These are phyloP conservation scores for Hysterangium stoloniferum DNA, from an alignment of 768 basidiomycete genomes.

Conservation along the genomic window DNA sequence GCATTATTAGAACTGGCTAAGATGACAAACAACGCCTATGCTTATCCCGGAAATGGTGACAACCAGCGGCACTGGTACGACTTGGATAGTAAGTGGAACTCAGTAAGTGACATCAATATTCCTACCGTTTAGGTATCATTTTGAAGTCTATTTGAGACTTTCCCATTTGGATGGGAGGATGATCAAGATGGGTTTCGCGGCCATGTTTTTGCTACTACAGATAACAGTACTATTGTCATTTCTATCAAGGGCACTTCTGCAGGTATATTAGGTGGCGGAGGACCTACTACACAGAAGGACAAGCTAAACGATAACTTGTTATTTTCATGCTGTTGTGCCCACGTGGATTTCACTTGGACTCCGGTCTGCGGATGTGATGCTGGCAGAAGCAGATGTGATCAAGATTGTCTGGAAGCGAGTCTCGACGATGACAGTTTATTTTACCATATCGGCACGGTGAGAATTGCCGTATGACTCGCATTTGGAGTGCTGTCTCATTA, in stretches of 20 bases:
- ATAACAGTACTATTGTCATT: slow-evolving; percentile 81
- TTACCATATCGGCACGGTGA: slow-evolving; percentile 77
- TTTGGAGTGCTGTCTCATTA: not conserved
- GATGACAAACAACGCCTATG: slow-evolving; percentile 87
- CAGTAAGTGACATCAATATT: slow-evolving; percentile 31
- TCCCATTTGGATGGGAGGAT: slow-evolving; percentile 86
- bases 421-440: slow-evolving; percentile 79
- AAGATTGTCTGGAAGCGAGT: slow-evolving; percentile 71
- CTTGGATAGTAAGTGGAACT: slow-evolving; percentile 54
- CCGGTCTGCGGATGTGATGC: slow-evolving; percentile 86
- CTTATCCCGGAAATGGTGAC: slow-evolving; percentile 30
- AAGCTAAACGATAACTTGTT: slow-evolving; percentile 94
- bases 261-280: slow-evolving; percentile 60
- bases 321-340: slow-evolving; percentile 93
- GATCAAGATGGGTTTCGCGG: slow-evolving; percentile 88
- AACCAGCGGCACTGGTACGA: slow-evolving; percentile 70
- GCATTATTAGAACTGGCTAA: slow-evolving; percentile 73
- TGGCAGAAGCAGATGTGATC: slow-evolving; percentile 68
- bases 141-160: slow-evolving; percentile 32
- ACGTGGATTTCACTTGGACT: slow-evolving; percentile 91
- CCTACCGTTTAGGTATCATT: not conserved
- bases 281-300: slow-evolving; percentile 81
- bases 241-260: slow-evolving; percentile 93
- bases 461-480: slow-evolving; percentile 19
- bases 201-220: slow-evolving; percentile 69